A percentile compares a stretch with the other conserved stretches of the same genome.
Conservation (phyloP, 371 early-diverging fungal species). For the Choanephora cucurbitarum region DNA sequence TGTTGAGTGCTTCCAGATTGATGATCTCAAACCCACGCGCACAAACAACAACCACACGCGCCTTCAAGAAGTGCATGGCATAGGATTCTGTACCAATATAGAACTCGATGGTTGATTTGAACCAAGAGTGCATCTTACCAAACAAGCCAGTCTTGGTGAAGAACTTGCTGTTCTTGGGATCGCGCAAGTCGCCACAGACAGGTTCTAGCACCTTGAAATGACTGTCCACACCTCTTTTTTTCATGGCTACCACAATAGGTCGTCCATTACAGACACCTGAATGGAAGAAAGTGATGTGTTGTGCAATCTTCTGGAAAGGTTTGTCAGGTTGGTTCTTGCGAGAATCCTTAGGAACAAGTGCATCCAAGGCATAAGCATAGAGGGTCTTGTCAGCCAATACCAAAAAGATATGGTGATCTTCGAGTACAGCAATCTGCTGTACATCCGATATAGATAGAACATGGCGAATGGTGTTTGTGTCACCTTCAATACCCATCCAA, state of each 20-base stretch:
- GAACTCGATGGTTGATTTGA: conserved; percentile 61
- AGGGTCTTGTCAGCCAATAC: conserved; percentile 59
- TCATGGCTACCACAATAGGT: conserved; percentile 63
- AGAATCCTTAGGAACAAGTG: conserved; percentile 29
- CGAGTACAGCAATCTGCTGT: conserved; percentile 42
- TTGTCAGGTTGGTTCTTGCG: conserved; percentile 26
- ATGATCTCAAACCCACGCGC: conserved; percentile 84
- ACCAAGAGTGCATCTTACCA: conserved; percentile 48
- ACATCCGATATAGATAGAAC: conserved; percentile 39
- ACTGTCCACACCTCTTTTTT: conserved; percentile 53
- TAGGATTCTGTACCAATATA: conserved; percentile 81
- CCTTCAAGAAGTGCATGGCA: conserved; percentile 71
- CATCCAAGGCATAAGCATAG: conserved; percentile 58
- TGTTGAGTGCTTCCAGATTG: conserved; percentile 77
- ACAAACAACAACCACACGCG: conserved; percentile 79
- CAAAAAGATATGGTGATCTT: conserved; percentile 41
- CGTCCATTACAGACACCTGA: conserved; percentile 65
- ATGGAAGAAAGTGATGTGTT: conserved; percentile 75
- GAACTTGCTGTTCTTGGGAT: conserved; percentile 39
- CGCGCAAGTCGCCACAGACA: conserved; percentile 44
- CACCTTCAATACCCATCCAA: conserved; percentile 53
- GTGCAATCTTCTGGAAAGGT: conserved; percentile 56
- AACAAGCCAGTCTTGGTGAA: conserved; percentile 41
- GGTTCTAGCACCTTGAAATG: conserved; percentile 43
- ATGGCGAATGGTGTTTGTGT: conserved; percentile 33